Conservation (phyloP, 2,329 filamentous ascomycete genomes). For the Didymella segeticola region DNA sequence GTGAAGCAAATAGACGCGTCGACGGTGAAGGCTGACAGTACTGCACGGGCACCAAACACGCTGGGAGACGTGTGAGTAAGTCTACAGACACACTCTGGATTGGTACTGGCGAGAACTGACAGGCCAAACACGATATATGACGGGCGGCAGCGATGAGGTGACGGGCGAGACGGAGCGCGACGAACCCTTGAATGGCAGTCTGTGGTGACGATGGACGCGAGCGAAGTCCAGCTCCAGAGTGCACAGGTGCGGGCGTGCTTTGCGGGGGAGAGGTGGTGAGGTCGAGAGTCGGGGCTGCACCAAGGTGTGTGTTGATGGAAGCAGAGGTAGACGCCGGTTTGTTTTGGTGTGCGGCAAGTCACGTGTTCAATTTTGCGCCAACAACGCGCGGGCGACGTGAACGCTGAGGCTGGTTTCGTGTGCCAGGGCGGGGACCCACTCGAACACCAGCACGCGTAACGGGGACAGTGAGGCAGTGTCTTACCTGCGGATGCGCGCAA, state of each 20-base stretch:
- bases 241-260: conserved; percentile 31
- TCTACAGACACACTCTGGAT: conserved; percentile 31
- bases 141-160: conserved; percentile 43
- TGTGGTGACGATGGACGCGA: conserved; percentile 35
- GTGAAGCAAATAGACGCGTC: conserved; percentile 23
- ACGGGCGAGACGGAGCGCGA: conserved; percentile 35
- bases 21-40: conserved; percentile 31
- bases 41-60: conserved; percentile 30
- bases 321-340: conserved; percentile 41
- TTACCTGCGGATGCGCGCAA: conserved; percentile 15
- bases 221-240: conserved; percentile 43
- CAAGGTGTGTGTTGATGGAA: conserved; percentile 47
- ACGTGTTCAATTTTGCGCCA: conserved; percentile 25
- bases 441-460: conserved; percentile 36
- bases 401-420: conserved; percentile 38
- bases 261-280: conserved; percentile 22
- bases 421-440: conserved; percentile 36
- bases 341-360: conserved; percentile 41
- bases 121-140: conserved; percentile 41
- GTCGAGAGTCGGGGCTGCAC: conserved; percentile 35
- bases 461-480: conserved; percentile 15
- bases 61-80: conserved; percentile 24
- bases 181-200: conserved; percentile 39
- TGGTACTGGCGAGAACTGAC: conserved; percentile 38
- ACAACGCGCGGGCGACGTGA: conserved; percentile 37